Base-by-base conservation (phyloP, 495 filamentous ascomycete genomes). In the Talaromyces liani region DNA sequence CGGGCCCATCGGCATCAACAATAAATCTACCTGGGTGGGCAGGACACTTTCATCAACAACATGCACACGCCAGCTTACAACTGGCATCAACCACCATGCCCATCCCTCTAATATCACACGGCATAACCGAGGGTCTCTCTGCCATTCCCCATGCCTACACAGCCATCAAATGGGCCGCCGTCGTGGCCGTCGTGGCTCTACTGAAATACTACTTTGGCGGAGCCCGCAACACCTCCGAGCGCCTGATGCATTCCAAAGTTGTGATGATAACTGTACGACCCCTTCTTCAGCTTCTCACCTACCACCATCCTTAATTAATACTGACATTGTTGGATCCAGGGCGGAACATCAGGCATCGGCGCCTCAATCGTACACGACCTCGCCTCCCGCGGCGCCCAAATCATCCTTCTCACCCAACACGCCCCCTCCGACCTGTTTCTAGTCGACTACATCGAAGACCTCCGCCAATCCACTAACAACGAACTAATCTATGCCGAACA, bases 341-440 rank as follows among this genome's bases (percentile, higher is more conserved):
- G 94, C 60, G 94, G 92, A 29, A 99, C 94, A 60, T 93, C 92
- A 18, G 94, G 94, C 31, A 92, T 99, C 70, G 94, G 94, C 59
- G 89, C 91, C 63, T 80, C 80, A 63, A 83, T 91, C 27, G 87
- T 87, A 20, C 80, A 83, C 62, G 82, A 86, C 65, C 86, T 99
- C 51, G 93, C 93, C 65, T 59, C 74, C 8, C 88, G 92, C 62
- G 95, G 95, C 65, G 92, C 92, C 61, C 94, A 99, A 79, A 73
- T 98, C 63, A 84, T 98, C 61, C 87, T 99, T 14, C 87, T 99
- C 24, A 93, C 92, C 6, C 90, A 88, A 68, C 87, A 93, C 70
- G 76, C 88, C 1, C 84, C 88, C 4, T 84, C 86, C 33, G 93
- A 98, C 73, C 79, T 91, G 25, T 99, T 97, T 74, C 84, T 97